Evolutionary conservation across 2,329 filamentous ascomycete genomes (phyloP), one percentile per base, ranked within the genome.

Genomic region (Hortaea werneckii): DNA sequence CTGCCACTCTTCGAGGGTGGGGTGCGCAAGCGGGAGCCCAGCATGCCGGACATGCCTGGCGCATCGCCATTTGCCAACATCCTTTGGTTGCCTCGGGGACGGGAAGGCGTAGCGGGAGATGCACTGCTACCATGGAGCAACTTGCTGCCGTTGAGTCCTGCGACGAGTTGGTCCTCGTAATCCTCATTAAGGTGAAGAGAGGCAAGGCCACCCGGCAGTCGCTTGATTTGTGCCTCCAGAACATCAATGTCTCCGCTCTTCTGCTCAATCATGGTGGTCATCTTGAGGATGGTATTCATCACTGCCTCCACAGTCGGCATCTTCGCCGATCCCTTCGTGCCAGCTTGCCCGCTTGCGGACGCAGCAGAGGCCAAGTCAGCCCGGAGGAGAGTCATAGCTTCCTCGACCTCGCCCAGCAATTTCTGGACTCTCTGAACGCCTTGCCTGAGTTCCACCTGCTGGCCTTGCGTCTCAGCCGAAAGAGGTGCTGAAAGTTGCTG

Each of bases 261-360:
- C 68, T 87, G 87, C 71, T 96, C 87, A 0, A 85, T 85, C 83
- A 95, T 90, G 49, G 74, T 78, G 30, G 89, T 95, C 84, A 98
- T 89, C 61, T 92, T 95, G 47, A 75, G 74, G 54, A 98, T 94
- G 1, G 92, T 98, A 49, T 85, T 86, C 55, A 89, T 83, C 13
- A 98, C 86, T 0, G 87, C 87, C 57, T 95, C 92, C 7, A 95
- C 86, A 0, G 89, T 95, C 0, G 92, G 92, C 4, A 82, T 77
- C 42, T 75, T 48, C 72, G 71, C 46, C 48, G 50, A 47, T 49
- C 37, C 55, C 44, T 42, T 42, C 29, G 27, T 48, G 20, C 20
- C 20, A 20, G 20, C 20, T 40, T 37, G 54, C 2, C 50, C 54
- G 13, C 59, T 59, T 8, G 29, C 40, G 28, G 60, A 75, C 37